Evolutionary conservation across 2,329 filamentous ascomycete genomes (phyloP).

Genomic region (Penicillium sp.): DNA sequence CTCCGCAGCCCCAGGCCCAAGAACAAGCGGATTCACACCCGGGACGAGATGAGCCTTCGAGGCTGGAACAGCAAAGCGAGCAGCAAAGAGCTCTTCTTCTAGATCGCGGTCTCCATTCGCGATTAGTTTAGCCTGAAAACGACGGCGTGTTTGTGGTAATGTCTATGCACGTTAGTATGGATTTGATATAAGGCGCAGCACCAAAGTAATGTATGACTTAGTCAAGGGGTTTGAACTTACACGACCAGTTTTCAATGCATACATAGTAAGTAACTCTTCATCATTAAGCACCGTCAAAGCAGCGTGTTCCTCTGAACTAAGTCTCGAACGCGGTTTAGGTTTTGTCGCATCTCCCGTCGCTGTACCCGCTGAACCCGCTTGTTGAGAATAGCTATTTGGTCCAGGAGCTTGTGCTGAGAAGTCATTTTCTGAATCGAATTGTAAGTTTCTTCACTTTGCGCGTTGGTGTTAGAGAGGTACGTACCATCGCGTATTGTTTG

Average conservation of each 20-base stretch:
- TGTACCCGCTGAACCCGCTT: background rate
- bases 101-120: slow-evolving; percentile 26
- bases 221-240: slow-evolving; percentile 20
- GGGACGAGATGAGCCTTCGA: slow-evolving; percentile 11
- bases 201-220: too few species aligned
- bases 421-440: background rate
- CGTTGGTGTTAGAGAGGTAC: background rate
- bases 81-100: slow-evolving; percentile 29
- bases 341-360: background rate
- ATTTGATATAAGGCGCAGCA: background rate
- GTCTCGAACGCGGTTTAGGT: background rate
- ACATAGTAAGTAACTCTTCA: slow-evolving; percentile 41
- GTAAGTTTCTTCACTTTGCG: background rate
- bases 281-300: slow-evolving; percentile 40
- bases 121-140: slow-evolving; percentile 37
- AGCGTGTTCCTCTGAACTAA: slow-evolving; percentile 38
- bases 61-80: slow-evolving; percentile 26
- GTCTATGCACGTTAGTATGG: slow-evolving; percentile 27
- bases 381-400: background rate
- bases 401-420: background rate
- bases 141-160: slow-evolving; percentile 39
- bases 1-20: slow-evolving; percentile 1
- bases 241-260: slow-evolving; percentile 39
- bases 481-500: background rate
- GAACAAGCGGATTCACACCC: background rate